Percentiles rank a stretch among this genome's conserved stretches.
Evolutionary conservation across 1,284 basidiomycete genomes (phyloP).

Genomic region (Rhodotorula sp.): DNA sequence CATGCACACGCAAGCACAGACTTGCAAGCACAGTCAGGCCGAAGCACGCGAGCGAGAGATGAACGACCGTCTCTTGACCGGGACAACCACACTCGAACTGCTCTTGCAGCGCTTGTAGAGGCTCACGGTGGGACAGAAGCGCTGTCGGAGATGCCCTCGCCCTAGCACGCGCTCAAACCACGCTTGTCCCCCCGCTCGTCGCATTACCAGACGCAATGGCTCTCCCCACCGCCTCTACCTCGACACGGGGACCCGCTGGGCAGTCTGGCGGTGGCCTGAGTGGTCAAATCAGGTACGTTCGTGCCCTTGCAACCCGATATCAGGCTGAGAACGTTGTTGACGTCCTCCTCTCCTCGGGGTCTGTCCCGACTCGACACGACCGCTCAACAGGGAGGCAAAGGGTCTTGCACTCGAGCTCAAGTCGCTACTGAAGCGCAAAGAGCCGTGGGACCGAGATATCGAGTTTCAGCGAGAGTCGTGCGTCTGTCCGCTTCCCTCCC

Average conservation of each 20-base stretch:
- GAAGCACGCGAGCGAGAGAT: neutral
- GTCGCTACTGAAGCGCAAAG: conserved; percentile 64
- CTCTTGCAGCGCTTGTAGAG: neutral
- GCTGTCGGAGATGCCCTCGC: neutral
- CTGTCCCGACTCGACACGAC: neutral
- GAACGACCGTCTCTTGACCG: neutral
- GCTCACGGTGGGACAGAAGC: neutral
- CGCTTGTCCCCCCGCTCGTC: neutral
- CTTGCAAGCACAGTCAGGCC: neutral
- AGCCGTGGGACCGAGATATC: conserved; percentile 77
- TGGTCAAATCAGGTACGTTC: conserved; percentile 13
- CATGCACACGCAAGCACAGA: too few species aligned
- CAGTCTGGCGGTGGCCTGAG: neutral
- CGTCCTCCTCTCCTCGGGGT: too few species aligned
- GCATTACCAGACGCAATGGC: neutral
- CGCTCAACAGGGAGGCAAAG: conserved; percentile 45
- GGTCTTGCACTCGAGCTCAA: conserved; percentile 44
- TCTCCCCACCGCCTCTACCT: neutral
- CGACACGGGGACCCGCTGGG: neutral
- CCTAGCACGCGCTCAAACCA: neutral
- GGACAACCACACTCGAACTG: neutral
- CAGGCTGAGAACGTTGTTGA: too few species aligned
- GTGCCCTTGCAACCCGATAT: too few species aligned
- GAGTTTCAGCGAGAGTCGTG: conserved; percentile 80
- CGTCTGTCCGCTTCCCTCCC: neutral